Evolutionary conservation across 2,329 filamentous ascomycete species (phyloP), one percentile per base, ranked within the genome.

Genomic region (Aspergillus ochraceus): DNA sequence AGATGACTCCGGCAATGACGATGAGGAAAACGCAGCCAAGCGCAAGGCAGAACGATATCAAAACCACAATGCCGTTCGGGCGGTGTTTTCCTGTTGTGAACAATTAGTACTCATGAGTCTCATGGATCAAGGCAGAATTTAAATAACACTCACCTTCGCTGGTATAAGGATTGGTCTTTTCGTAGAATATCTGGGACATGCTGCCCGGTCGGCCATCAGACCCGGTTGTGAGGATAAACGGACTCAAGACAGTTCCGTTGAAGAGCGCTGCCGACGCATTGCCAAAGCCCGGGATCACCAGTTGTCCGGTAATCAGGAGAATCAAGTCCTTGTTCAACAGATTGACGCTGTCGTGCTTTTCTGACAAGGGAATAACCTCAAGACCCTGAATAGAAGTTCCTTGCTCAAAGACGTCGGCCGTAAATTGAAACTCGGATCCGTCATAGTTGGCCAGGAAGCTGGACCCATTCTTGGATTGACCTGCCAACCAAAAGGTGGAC

Each of bases 231-330:
- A 99, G 84, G 46, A 92, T 84, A 74, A 94, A 97, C 0, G 95
- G 94, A 54, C 82, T 82, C 72, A 94, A 87, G 2, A 81, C 79
- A 11, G 88, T 91, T 68, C 95, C 95, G 70, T 98, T 91, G 80
- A 90, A 99, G 29, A 97, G 80, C 8, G 88, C 94, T 9, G 91
- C 92, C 14, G 94, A 96, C 6, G 90, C 91, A 59, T 88, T 88
- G 60, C 94, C 93, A 71, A 92, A 92, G 52, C 80, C 79, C 0
- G 89, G 86, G 19, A 98, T 82, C 64, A 87, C 84, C 66, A 99
- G 86, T 55, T 89, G 86, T 45, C 95, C 95, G n/a, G 91, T 91
- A 53, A 98, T 80, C 77, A 99, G 84, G 39, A 99, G 84, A 4
- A 87, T 84, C 72, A 95, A 87, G 62, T 87, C 81, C 19, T 83